A percentile compares a stretch with the other conserved stretches of the same genome.
Evolutionary conservation across 2,329 filamentous ascomycete genomes (phyloP).

Genomic region (Byssothecium circinans): DNA sequence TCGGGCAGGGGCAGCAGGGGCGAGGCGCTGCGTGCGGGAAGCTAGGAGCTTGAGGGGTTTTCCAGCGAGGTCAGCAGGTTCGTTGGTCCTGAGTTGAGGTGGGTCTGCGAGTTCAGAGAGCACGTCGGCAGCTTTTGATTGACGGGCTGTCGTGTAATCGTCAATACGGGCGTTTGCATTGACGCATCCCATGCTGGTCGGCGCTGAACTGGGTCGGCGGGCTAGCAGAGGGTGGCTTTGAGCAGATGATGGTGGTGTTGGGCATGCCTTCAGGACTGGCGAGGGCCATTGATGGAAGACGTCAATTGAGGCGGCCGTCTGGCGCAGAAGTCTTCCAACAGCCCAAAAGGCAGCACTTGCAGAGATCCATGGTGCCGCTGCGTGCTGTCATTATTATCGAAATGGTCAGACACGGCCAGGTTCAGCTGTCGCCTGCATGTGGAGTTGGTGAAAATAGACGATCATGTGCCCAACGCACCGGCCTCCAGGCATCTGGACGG

Average conservation of each 20-base stretch:
- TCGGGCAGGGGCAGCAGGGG: slow-evolving; percentile 14
- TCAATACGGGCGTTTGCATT: slow-evolving; percentile 7
- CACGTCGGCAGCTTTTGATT: slow-evolving; percentile 2
- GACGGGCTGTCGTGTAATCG: slow-evolving; percentile 34
- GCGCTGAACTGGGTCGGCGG: background rate
- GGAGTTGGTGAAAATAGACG: slow-evolving; percentile 1
- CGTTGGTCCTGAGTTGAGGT: slow-evolving; percentile 21
- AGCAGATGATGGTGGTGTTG: no score
- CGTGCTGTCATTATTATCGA: no score
- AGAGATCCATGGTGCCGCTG: no score
- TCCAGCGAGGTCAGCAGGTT: slow-evolving; percentile 24
- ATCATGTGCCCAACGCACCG: slow-evolving; percentile 6
- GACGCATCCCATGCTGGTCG: background rate
- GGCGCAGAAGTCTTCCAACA: no score
- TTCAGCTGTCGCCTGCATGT: background rate
- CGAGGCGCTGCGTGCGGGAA: slow-evolving; percentile 8
- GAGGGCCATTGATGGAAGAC: no score
- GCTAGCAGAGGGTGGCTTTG: background rate
- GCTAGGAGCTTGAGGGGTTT: no score
- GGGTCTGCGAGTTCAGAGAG: slow-evolving; percentile 8
- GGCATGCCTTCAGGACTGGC: no score
- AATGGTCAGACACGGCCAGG: background rate
- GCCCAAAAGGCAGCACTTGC: no score
- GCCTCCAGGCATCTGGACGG: background rate
- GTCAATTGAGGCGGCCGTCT: no score